Base-by-base conservation (phyloP, 257 asterid species). In the Solanum rostratum region DNA sequence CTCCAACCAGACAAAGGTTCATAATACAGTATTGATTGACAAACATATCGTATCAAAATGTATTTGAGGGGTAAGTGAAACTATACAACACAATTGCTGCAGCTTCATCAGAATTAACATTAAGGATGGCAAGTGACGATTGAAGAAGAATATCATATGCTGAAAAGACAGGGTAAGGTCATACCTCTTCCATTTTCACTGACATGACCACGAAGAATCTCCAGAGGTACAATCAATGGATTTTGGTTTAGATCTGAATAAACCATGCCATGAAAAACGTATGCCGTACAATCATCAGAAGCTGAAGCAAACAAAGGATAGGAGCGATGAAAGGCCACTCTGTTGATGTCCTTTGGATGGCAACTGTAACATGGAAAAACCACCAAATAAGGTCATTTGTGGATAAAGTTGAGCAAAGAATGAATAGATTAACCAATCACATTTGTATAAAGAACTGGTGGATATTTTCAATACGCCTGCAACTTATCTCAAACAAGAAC, bases 201-300 rank as follows among this genome's bases (percentile, higher is more conserved):
- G 69, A 90, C 88, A 90, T 96, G 99, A 79, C 99, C 99, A 52
- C 97, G 92, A 33, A 97, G 98, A 86, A 97, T 93, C 91, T 91
- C 93, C 46, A 97, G 89, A 43, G 99, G 99, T 78, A 93, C 98
- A 83, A 95, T 91, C 83, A 93, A 87, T 2, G 99, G 98, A 87
- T 97, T 93, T 70, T 97, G 94, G 84, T 95, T 97, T 85, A 97
- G 86, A 89, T 97, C 98, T 2, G 99, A 93, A 90, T 94, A 97
- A 70, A 95, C 98, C 97, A 91, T 97, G 46, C 98, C 98, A 59
- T 97, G 99, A 81, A 93, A 95, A 60, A 97, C 92, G 81, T 92
- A 93, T 45, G 99, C 93, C 10, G 98, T 92, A 92, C 94, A 87
- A 88, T 97, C 99, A 84, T 97, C 98, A 20, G 99, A 97, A 89